A percentile compares a stretch with the other conserved stretches of the same genome.
phyloP scores from a whole-genome alignment of 257 asterid genomes.

The Nicotiana tomentosiformis region DNA sequence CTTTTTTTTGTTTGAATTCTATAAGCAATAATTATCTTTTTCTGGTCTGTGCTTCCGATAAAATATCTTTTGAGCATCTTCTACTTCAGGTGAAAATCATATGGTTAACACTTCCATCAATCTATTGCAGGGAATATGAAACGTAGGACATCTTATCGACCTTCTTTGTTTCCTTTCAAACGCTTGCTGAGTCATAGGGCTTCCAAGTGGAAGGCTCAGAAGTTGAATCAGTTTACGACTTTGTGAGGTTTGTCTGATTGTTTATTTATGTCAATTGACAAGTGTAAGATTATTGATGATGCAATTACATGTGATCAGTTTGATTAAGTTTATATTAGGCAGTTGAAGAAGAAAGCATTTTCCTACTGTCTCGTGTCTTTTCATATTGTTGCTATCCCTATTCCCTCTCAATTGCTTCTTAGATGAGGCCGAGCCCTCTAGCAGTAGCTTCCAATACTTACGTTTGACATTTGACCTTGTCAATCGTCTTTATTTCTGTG shows the following conservation, averaged over 20 bases:
- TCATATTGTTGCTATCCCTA: background rate
- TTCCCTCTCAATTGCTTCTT: background rate
- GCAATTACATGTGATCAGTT: background rate
- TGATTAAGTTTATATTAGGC: background rate
- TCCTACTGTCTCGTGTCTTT: background rate
- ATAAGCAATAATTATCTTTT: background rate
- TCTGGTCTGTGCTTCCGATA: background rate
- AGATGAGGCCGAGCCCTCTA: background rate
- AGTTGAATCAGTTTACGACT: constrained; percentile 29
- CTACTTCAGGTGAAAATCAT: background rate
- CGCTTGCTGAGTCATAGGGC: constrained; percentile 36
- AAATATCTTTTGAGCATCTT: background rate
- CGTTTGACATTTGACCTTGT: background rate
- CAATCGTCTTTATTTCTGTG: background rate
- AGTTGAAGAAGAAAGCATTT: background rate
- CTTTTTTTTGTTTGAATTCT: too few species aligned
- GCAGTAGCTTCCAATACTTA: background rate
- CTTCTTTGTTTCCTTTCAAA: constrained; percentile 54
- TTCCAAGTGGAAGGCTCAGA: constrained; percentile 43
- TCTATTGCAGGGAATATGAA: constrained; percentile 25
- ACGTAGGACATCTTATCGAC: constrained; percentile 30
- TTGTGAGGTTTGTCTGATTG: constrained; percentile 19
- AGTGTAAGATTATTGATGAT: background rate
- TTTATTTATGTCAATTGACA: background rate
- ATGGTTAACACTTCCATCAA: background rate